A percentile compares a stretch with the other conserved stretches of the same genome.
Evolutionary conservation across 139 green algal genomes (phyloP).

Genomic region (Ettlia oleoabundans): DNA sequence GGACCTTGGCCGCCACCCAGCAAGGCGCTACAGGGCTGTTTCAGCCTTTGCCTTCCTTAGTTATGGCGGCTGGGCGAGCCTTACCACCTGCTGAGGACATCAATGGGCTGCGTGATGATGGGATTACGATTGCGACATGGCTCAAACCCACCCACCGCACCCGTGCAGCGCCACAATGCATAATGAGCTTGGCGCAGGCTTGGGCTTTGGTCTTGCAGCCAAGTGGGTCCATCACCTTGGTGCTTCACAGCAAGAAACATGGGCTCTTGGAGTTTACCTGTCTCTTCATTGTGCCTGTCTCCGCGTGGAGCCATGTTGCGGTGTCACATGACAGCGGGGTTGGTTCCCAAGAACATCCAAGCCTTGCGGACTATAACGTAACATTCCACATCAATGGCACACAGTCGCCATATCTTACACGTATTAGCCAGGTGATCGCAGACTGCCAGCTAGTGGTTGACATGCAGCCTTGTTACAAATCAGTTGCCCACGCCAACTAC

Average conservation of each 20-base stretch:
- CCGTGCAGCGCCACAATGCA: not conserved
- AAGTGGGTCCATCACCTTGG: not conserved
- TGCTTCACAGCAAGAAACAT: too few species aligned
- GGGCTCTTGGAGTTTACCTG: not conserved
- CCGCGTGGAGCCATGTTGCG: not conserved
- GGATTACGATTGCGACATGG: not conserved
- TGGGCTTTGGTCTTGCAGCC: not conserved
- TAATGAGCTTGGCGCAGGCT: not conserved
- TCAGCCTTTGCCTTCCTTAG: too few species aligned
- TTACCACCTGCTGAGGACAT: too few species aligned
- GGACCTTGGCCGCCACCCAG: not conserved
- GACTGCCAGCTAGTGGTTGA: not conserved
- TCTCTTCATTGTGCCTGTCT: not conserved
- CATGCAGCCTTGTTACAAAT: not conserved
- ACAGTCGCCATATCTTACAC: not conserved
- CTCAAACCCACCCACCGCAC: not conserved
- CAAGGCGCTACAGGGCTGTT: not conserved
- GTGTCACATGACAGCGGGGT: not conserved
- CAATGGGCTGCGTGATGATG: not conserved
- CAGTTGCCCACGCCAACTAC: not conserved
- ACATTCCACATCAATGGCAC: not conserved
- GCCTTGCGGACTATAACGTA: not conserved
- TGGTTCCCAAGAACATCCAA: not conserved
- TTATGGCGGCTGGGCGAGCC: too few species aligned
- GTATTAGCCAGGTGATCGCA: not conserved